Base-by-base conservation (phyloP, 2,329 filamentous ascomycete genomes). In the Simplicillium aogashimaense region DNA sequence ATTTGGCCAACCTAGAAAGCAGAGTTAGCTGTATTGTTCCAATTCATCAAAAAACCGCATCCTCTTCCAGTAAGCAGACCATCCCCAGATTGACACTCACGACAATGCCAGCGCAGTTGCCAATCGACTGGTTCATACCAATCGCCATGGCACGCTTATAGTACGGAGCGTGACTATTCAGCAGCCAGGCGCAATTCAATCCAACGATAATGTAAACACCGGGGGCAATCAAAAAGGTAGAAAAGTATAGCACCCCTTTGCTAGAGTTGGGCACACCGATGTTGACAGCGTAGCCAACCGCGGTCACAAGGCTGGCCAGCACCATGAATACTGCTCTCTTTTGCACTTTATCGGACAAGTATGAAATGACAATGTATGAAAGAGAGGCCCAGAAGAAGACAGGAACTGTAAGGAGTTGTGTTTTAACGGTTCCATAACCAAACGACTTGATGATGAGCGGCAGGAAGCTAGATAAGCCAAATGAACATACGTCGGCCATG, bases 31-130 rank as follows among this genome's bases (percentile, higher is more conserved):
- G n/a, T n/a, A 30, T 30, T 30, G 29, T 30, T 30, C 9, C 9
- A 9, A 39, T 20, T 20, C n/a, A 8, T 18, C 10, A 14, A 10
- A 13, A 20, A 5, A 40, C 16, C 13, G 4, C 32, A 13, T 7
- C 14, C 7, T 29, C 12, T n/a, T n/a, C n/a, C 15, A 37, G 38
- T 18, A 17, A 16, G 10, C 13, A n/a, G 29, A 12, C n/a, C n/a
- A n/a, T n/a, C n/a, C n/a, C n/a, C n/a, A n/a, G n/a, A n/a, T 9
- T 30, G 9, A 9, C n/a, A 42, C 41, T 41, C 35, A 65, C 65
- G 4, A 67, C 64, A 3, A 70, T 63, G n/a, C 67, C 67, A 1
- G 66, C 65, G 11, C 57, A 62, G 39, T 70, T 70, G 1, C 64
- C 67, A 4, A 70, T 56, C 0, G 66, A 66, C 44, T 68, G 64